Conservation (phyloP, 108 stramenopile species). For the Phaeodactylum tricornutum region DNA sequence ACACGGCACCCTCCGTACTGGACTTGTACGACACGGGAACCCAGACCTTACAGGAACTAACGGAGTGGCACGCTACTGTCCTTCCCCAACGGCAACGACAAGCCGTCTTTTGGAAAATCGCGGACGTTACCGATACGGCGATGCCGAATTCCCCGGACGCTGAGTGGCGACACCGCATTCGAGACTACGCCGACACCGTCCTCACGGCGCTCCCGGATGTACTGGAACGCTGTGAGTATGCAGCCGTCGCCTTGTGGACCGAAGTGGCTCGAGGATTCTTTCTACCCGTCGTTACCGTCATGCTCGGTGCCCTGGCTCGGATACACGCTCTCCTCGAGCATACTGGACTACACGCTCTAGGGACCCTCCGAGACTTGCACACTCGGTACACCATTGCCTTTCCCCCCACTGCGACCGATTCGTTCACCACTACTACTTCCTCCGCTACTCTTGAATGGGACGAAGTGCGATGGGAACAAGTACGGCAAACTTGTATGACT, state of each 20-base stretch:
- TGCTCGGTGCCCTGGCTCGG: constrained; percentile 28
- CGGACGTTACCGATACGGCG: background rate
- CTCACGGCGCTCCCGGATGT: constrained; percentile 39
- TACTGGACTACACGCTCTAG: constrained; percentile 14
- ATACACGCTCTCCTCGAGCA: constrained; percentile 19
- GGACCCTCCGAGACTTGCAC: too few species aligned
- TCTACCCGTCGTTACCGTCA: constrained; percentile 60
- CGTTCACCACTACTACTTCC: too few species aligned
- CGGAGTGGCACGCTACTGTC: background rate
- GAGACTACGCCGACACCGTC: constrained; percentile 13
- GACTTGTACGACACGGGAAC: background rate
- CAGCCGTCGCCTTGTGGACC: constrained; percentile 30
- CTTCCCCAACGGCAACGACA: background rate
- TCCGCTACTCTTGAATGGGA: too few species aligned
- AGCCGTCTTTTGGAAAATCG: constrained; percentile 1
- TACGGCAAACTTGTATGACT: too few species aligned
- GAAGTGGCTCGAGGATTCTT: constrained; percentile 66
- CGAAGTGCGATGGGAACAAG: too few species aligned
- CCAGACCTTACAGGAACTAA: background rate
- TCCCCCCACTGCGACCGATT: too few species aligned
- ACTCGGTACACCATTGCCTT: too few species aligned
- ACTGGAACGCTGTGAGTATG: constrained; percentile 53
- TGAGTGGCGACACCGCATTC: too few species aligned
- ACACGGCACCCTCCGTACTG: background rate
- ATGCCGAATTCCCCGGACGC: too few species aligned